Evolutionary conservation across 345 rosid species (phyloP).

Genomic region (Lepidium aucheri): DNA sequence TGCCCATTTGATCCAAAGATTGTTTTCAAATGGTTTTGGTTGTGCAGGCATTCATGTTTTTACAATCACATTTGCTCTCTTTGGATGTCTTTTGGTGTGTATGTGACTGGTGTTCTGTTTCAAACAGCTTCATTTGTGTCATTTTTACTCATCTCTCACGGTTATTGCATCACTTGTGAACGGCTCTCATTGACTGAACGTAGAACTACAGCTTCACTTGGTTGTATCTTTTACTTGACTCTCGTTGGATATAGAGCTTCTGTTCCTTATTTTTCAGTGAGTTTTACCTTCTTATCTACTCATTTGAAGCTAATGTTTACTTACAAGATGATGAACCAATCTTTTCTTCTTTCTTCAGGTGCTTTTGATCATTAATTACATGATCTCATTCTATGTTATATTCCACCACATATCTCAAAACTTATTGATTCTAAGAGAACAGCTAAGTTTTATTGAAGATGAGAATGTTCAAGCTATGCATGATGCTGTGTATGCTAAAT

Average conservation of each 20-base stretch:
- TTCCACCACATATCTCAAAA: slow-evolving; percentile 82
- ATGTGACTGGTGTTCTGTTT: slow-evolving; percentile 84
- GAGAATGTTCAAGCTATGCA: slow-evolving; percentile 80
- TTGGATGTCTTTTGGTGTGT: slow-evolving; percentile 96
- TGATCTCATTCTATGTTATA: slow-evolving; percentile 68
- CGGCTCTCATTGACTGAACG: slow-evolving; percentile 69
- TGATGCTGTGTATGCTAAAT: slow-evolving; percentile 71
- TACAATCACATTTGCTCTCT: slow-evolving; percentile 73
- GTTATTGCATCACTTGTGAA: slow-evolving; percentile 87
- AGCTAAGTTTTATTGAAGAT: slow-evolving; percentile 63
- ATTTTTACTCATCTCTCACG: slow-evolving; percentile 85
- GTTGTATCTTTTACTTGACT: slow-evolving; percentile 74
- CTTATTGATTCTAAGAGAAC: slow-evolving; percentile 53
- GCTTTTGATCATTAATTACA: slow-evolving; percentile 72
- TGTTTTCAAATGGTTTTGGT: not conserved
- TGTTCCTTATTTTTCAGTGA: slow-evolving; percentile 81
- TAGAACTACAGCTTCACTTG: slow-evolving; percentile 76
- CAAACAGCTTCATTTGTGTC: slow-evolving; percentile 88
- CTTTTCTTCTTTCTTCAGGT: slow-evolving; percentile 37
- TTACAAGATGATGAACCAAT: slow-evolving; percentile 1
- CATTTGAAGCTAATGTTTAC: not conserved
- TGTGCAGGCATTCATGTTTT: slow-evolving; percentile 81
- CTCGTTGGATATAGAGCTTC: slow-evolving; percentile 95
- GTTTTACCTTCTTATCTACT: slow-evolving; percentile 16
- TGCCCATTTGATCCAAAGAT: not conserved